Conservation (phyloP, 2,329 filamentous ascomycete species). For the Phoma herbarum region DNA sequence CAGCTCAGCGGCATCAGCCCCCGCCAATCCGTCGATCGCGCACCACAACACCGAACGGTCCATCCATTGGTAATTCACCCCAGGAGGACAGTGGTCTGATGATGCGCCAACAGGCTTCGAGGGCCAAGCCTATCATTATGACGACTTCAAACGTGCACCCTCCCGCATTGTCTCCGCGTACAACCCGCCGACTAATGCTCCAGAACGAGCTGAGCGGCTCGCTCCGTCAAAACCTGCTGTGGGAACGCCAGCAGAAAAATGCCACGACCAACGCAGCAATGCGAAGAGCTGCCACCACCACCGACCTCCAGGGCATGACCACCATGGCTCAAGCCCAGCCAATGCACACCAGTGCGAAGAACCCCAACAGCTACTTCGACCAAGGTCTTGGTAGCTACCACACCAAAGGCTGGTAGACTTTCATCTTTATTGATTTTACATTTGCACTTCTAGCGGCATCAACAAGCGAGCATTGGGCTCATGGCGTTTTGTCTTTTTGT, state of each 20-base stretch:
- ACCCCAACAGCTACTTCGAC: constrained; percentile 81
- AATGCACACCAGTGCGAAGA: constrained; percentile 60
- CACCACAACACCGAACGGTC: constrained; percentile 74
- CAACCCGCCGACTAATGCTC: constrained; percentile 94
- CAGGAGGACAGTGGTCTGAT: constrained; percentile 65
- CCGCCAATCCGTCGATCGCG: constrained; percentile 65
- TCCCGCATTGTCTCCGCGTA: constrained; percentile 85
- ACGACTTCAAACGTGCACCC: constrained; percentile 74
- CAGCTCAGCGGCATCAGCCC: constrained; percentile 66
- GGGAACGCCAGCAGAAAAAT: constrained; percentile 95
- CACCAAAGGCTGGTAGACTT: constrained; percentile 78
- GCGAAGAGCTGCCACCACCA: constrained; percentile 62
- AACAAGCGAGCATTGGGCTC: constrained; percentile 44
- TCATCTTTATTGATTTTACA: constrained; percentile 29
- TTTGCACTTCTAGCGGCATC: constrained; percentile 51
- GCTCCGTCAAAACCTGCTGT: constrained; percentile 87
- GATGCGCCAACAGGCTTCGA: constrained; percentile 65
- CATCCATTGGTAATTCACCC: constrained; percentile 67
- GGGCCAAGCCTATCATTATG: constrained; percentile 82
- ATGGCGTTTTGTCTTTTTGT: constrained; percentile 42
- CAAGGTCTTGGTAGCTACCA: constrained; percentile 82
- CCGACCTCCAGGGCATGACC: constrained; percentile 89
- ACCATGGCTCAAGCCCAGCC: constrained; percentile 66
- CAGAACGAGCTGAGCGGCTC: constrained; percentile 93
- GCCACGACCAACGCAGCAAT: constrained; percentile 87